Base-by-base conservation (phyloP, 2,329 filamentous ascomycete species). In the Cladorrhinum sp. region DNA sequence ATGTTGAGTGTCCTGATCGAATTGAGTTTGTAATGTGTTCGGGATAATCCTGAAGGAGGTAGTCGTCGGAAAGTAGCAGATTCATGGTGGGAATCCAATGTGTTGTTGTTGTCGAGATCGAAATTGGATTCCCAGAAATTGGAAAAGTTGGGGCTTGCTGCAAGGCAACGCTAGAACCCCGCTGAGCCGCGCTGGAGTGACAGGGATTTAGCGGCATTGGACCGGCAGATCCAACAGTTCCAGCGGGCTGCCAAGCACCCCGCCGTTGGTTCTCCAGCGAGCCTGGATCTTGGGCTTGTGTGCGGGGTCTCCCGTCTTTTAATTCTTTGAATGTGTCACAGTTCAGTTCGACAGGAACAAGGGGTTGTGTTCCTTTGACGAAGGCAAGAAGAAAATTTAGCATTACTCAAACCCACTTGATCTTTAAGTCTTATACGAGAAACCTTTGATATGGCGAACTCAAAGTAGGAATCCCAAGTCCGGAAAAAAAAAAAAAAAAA, bases 11-110 rank as follows among this genome's bases (percentile, higher is more conserved):
- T 24, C 85, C 84, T 48, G 82, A 86, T 55, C 94, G 90, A 65
- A 99, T 88, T 61, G 90, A 93, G 72, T 91, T 91, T 33, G 90
- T 93, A 67, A 96, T 89, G 64, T 90, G 87, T 72, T 97, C 93
- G 58, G 94, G 93, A 73, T 95, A 96, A 77, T 97, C 93, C 76
- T 87, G 86, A 16, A 86, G 79, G 36, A 88, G 80, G 71, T 84
- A 86, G 66, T 86, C 84, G 73, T 86, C 84, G 42, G 83, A 86
- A 4, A 86, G 77, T 20, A 86, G 73, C 8, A 86, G 73, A 67
- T 86, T 86, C 84, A 86, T 86, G 55, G 65, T 71, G 65, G 20
- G 42, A 20, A 46, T 62, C 49, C 8, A 42, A 57, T 3, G 10
- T 21, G 55, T 42, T 48, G 48, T 64, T 26, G 58, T 30, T 42